Percentiles rank a stretch among this genome's conserved stretches.
These are phyloP conservation scores for Xylaria sp. DNA, from an alignment of 2,329 filamentous ascomycete genomes.

Conservation along the genomic window DNA sequence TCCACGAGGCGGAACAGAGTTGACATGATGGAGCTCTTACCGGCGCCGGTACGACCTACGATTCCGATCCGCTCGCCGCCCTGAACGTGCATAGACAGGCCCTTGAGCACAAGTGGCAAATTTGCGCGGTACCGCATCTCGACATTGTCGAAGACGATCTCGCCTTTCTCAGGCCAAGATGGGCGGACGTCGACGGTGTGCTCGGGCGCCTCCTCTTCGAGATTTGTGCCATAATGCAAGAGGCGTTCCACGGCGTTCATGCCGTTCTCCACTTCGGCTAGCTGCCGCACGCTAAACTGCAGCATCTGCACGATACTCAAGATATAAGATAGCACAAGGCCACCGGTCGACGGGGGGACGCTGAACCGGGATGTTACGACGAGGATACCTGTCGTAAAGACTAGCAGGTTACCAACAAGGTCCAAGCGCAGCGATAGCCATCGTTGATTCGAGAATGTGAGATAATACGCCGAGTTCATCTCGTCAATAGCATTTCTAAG, in stretches of 20 bases:
- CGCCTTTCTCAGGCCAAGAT: constrained; percentile 87
- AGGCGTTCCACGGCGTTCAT: constrained; percentile 97
- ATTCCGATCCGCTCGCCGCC: constrained; percentile 85
- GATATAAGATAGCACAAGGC: constrained; percentile 92
- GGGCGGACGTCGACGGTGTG: constrained; percentile 78
- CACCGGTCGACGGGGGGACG: constrained; percentile 84
- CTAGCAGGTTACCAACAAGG: constrained; percentile 82
- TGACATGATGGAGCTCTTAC: constrained; percentile 86
- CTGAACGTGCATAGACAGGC: constrained; percentile 75
- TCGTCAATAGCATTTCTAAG: constrained; percentile 82
- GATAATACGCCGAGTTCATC: constrained; percentile 94
- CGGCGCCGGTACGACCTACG: constrained; percentile 83
- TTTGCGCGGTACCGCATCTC: constrained; percentile 81
- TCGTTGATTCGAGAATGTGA: constrained; percentile 94
- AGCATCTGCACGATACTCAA: constrained; percentile 94
- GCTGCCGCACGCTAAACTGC: constrained; percentile 92
- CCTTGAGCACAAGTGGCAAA: constrained; percentile 78
- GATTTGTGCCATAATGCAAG: constrained; percentile 85
- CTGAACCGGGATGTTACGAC: constrained; percentile 92
- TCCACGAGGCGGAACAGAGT: constrained; percentile 82
- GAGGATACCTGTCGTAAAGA: constrained; percentile 88
- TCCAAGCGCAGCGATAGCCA: constrained; percentile 92
- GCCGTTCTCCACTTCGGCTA: constrained; percentile 96
- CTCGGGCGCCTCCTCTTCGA: constrained; percentile 90
- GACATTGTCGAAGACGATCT: constrained; percentile 79